Conservation (phyloP, 208 protist genomes). For the Wallacemonas collosoma region DNA sequence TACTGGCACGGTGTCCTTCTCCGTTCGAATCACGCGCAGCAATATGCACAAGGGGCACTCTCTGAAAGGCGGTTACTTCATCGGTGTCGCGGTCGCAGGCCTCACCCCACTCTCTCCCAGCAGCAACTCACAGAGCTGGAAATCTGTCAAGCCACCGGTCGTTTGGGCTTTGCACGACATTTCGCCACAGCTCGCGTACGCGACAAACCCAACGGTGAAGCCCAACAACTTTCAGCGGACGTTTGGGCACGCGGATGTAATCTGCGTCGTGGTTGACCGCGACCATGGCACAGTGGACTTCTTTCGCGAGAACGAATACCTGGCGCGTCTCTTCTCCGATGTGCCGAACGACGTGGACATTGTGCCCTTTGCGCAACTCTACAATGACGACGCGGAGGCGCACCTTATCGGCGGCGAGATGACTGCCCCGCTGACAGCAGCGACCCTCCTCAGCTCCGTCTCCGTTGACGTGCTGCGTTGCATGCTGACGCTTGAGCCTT, state of each 20-base stretch:
- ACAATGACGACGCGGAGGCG: slow-evolving; percentile 89
- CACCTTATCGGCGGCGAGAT: slow-evolving; percentile 74
- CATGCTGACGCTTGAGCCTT: slow-evolving; percentile 85
- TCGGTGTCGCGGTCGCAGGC: slow-evolving; percentile 73
- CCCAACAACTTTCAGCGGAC: slow-evolving; percentile 89
- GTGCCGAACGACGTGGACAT: slow-evolving; percentile 79
- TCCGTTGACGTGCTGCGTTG: slow-evolving; percentile 87
- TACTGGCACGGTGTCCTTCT: slow-evolving; percentile 83
- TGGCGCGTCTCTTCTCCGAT: slow-evolving; percentile 87
- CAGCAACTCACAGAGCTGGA: slow-evolving; percentile 89
- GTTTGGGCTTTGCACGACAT: slow-evolving; percentile 92
- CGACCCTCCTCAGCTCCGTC: slow-evolving; percentile 70
- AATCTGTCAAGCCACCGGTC: slow-evolving; percentile 81
- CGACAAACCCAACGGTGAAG: slow-evolving; percentile 89
- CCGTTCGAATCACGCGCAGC: slow-evolving; percentile 76
- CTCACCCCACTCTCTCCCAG: slow-evolving; percentile 72
- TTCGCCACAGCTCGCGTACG: slow-evolving; percentile 87
- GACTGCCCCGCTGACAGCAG: slow-evolving; percentile 76
- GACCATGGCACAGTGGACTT: slow-evolving; percentile 79
- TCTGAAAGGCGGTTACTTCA: slow-evolving; percentile 90
- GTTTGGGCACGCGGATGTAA: slow-evolving; percentile 82
- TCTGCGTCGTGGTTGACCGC: slow-evolving; percentile 80
- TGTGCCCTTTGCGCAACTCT: slow-evolving; percentile 91
- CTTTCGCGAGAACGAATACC: slow-evolving; percentile 83
- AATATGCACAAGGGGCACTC: slow-evolving; percentile 87